Base-by-base conservation (phyloP, 805 yeast species). In the Ogataea siamensis region DNA sequence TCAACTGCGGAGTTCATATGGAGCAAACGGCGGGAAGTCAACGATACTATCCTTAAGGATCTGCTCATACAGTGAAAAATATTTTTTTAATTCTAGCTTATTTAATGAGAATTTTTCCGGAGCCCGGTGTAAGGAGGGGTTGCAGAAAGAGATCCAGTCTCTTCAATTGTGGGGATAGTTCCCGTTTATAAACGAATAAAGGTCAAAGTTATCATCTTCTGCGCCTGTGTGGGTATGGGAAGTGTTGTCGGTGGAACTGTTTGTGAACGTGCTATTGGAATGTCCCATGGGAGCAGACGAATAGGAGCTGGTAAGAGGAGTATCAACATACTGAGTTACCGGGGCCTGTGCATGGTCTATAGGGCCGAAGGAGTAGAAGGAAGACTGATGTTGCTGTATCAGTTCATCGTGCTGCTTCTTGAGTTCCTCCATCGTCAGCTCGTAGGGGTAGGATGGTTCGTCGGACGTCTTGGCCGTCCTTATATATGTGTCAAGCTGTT, bases 341-440 rank as follows among this genome's bases (percentile, higher is more conserved):
- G 34, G 31, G 5, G 36, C 14, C 17, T 38, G 26, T 3, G n/a
- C 14, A 13, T 26, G 21, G 11, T 20, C 35, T 3, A 28, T 12
- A 19, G 34, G 31, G 17, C 39, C 45, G 28, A 46, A 45, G 9
- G 45, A 38, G 20, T 49, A 46, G 41, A 49, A 41, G 9, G 26
- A 32, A 5, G 48, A 43, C 7, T 43, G 35, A 13, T 46, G 40
- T 3, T 39, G 44, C 15, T 41, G 54, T n/a, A 51, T 28, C 16
- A 48, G 39, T 14, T 43, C 48, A 19, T 50, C 53, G 20, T 50
- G 46, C 22, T 50, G 57, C 28, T 35, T 41, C 25, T 42, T 49
- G 33, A 55, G 44, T 37, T 55, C 57, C 8, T 46, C 52, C 17
- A 40, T 13, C 5, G 49, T 31, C 18, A 50, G 31, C 5, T 34